Base-by-base conservation (phyloP, 2,329 filamentous ascomycete genomes). In the Colletotrichum cereale region DNA sequence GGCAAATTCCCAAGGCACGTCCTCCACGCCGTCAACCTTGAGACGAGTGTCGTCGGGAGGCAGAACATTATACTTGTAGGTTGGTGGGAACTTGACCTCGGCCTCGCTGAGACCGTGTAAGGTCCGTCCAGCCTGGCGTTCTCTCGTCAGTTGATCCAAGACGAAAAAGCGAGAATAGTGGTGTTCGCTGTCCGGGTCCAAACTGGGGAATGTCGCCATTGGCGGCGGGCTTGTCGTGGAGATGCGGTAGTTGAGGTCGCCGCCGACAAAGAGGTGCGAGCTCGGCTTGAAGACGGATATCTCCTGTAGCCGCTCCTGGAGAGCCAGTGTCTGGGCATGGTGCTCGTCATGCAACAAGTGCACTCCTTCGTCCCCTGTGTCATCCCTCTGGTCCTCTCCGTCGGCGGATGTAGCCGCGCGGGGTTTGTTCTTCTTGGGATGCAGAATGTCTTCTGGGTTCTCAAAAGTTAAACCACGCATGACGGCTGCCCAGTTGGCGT, bases 191-290 rank as follows among this genome's bases (percentile, higher is more conserved):
- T 87, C 85, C 69, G 77, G 87, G 79, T 82, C 87, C 76, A 78
- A 86, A 84, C 80, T 91, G 80, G 76, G 96, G 88, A 87, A 94
- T 61, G 77, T 85, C 62, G 93, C 90, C 2, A 85, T 82, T 0
- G 87, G 84, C 0, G 85, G 83, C 0, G 95, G 95, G 0, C 87
- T 84, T 0, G 86, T 87, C 73, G 90, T 87, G 10, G 91, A 90
- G 24, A 96, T 97, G 75, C 96, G 92, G 82, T 99, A 99, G 85
- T 99, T 99, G 72, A 99, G 87, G 80, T 99, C 96, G 31, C 96
- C 96, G 0, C 92, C 92, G 57, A 98, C 86, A 79, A 98, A 97
- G 1, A 98, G 85, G 79, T 97, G 91, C 4, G 91, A 91, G 4
- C 87, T 88, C 1, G 93, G 90, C 61, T 88, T 89, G 84, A 95